phyloP scores from a whole-genome alignment of 2,329 filamentous ascomycete species.

The Epichloe baconii region DNA sequence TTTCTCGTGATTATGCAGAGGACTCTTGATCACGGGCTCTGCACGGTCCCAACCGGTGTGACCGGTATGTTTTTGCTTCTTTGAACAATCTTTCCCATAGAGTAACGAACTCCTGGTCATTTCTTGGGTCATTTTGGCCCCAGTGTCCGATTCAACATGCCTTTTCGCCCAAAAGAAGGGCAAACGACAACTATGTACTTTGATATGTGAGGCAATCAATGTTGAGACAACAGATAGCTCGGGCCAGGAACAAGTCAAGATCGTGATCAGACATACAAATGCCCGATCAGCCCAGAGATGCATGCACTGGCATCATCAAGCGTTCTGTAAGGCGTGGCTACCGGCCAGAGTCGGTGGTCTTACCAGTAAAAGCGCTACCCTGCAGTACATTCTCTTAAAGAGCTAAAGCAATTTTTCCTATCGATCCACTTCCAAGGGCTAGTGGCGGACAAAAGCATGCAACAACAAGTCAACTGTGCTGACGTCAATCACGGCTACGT shows the following conservation, averaged over 20 bases:
- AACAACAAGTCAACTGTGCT: too few relatives aligned
- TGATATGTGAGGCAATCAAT: background rate
- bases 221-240: background rate
- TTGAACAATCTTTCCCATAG: background rate
- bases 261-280: background rate
- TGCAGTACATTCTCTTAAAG: too few relatives aligned
- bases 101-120: too few relatives aligned
- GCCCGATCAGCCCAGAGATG: background rate
- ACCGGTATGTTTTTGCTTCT: too few relatives aligned
- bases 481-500: background rate
- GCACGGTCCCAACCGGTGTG: too few relatives aligned
- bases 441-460: too few relatives aligned
- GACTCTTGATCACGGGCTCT: too few relatives aligned
- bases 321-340: background rate
- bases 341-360: background rate
- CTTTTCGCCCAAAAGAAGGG: background rate
- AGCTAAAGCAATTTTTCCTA: too few relatives aligned
- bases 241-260: background rate
- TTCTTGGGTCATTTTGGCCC: too few relatives aligned
- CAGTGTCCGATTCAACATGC: background rate
- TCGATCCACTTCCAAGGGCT: background rate
- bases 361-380: too few relatives aligned
- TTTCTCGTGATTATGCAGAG: too few relatives aligned
- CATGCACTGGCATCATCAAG: background rate
- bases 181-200: background rate